phyloP scores from a whole-genome alignment of 495 filamentous ascomycete genomes.

The Penicillium maclennaniae region DNA sequence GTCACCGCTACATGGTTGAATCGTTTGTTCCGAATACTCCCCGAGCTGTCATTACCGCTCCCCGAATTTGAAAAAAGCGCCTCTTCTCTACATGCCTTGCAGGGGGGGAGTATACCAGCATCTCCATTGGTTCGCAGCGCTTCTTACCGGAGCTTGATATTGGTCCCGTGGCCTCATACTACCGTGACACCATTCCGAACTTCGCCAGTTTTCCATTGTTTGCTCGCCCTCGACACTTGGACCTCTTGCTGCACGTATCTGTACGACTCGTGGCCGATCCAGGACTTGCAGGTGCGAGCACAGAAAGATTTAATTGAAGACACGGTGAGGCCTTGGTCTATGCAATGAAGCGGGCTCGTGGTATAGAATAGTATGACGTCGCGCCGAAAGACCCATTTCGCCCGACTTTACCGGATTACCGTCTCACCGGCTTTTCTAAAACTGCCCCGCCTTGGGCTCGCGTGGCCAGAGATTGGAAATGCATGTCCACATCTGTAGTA shows the following conservation, averaged over 20 bases:
- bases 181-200: background rate
- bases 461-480: constrained; percentile 17
- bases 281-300: background rate
- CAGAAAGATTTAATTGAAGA: background rate
- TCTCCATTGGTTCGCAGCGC: constrained; percentile 12
- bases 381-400: background rate
- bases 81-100: constrained; percentile 24
- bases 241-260: background rate
- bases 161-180: background rate
- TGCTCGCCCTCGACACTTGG: constrained; percentile 4
- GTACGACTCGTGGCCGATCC: constrained; percentile 15
- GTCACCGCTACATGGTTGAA: constrained; percentile 32
- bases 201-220: constrained; percentile 1
- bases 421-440: constrained; percentile 28
- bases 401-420: background rate
- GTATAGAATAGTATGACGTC: constrained; percentile 27
- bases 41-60: constrained; percentile 6
- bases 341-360: constrained; percentile 9
- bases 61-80: constrained; percentile 6
- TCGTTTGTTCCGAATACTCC: background rate
- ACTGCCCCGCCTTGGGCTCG: constrained; percentile 18
- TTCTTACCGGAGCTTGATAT: constrained; percentile 1
- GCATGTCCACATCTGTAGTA: constrained; percentile 20
- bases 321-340: background rate
- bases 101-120: constrained; percentile 20